Conservation (phyloP, 106 monocot genomes). For the Dendrobium officinale region DNA sequence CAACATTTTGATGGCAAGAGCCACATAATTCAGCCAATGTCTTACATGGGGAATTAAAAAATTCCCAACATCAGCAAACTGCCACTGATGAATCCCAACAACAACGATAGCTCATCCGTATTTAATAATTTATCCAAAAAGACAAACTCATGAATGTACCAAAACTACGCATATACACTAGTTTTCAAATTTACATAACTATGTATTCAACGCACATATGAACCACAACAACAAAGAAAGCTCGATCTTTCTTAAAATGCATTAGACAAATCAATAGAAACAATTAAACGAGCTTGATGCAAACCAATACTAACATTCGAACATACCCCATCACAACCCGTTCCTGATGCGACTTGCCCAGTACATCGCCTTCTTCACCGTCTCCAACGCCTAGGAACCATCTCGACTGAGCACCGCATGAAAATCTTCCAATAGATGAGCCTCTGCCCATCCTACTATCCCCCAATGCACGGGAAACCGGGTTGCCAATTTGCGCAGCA, state of each 20-base stretch:
- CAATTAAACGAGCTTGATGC: background rate
- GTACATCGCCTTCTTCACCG: constrained; percentile 73
- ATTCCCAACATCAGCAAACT: background rate
- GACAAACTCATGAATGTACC: background rate
- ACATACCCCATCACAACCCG: constrained; percentile 75
- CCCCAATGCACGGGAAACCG: constrained; percentile 2
- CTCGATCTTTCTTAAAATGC: background rate
- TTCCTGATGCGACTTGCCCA: constrained; percentile 71
- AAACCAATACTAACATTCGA: background rate
- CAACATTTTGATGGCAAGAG: background rate
- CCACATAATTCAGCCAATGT: background rate
- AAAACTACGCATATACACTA: background rate
- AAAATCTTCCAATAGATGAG: constrained; percentile 3
- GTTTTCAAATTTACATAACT: background rate
- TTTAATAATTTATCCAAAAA: too few relatives aligned
- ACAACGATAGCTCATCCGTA: too few relatives aligned
- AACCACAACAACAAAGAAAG: background rate
- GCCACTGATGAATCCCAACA: background rate
- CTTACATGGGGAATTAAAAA: background rate
- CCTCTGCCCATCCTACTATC: background rate
- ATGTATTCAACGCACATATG: too few relatives aligned
- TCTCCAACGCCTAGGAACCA: constrained; percentile 81
- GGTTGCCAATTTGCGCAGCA: constrained; percentile 2
- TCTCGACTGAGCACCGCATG: constrained; percentile 32
- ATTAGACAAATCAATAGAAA: background rate